Evolutionary conservation across 371 early-diverging fungal genomes (phyloP).

Genomic region (Syncephalastrum contaminatum): DNA sequence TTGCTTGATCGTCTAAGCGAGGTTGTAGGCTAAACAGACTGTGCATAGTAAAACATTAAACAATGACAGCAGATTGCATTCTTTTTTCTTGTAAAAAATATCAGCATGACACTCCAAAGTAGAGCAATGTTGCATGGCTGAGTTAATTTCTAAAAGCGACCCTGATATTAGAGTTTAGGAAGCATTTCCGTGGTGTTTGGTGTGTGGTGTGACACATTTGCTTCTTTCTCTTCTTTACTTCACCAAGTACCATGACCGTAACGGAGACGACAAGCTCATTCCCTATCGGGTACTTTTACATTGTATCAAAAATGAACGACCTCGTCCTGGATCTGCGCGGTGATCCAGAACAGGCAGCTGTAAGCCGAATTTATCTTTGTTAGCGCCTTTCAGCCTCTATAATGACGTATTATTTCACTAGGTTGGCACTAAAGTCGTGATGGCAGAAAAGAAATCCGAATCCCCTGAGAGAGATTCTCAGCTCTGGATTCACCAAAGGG

Average conservation of each 20-base stretch:
- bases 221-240: not conserved
- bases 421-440: slow-evolving; percentile 32
- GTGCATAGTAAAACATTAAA: too few species aligned
- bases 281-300: slow-evolving; percentile 46
- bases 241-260: not conserved
- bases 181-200: too few species aligned
- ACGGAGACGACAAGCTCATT: slow-evolving; percentile 12
- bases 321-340: slow-evolving; percentile 32
- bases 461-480: slow-evolving; percentile 41
- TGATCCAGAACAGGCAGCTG: slow-evolving; percentile 12
- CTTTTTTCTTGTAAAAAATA: too few species aligned
- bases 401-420: slow-evolving; percentile 5
- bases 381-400: not conserved
- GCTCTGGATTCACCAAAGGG: slow-evolving; percentile 45
- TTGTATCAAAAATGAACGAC: slow-evolving; percentile 37
- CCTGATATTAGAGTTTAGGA: too few species aligned
- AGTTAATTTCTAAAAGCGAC: too few species aligned
- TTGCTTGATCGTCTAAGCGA: slow-evolving; percentile 31
- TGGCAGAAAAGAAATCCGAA: slow-evolving; percentile 26
- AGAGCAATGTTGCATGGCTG: too few species aligned
- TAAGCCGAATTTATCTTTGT: not conserved
- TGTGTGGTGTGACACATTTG: too few species aligned
- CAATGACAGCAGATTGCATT: not conserved
- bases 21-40: not conserved
- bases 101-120: too few species aligned